These are phyloP conservation scores for Oryza nivara DNA, from an alignment of 176 grass and related monocot genomes.

Conservation along the genomic window DNA sequence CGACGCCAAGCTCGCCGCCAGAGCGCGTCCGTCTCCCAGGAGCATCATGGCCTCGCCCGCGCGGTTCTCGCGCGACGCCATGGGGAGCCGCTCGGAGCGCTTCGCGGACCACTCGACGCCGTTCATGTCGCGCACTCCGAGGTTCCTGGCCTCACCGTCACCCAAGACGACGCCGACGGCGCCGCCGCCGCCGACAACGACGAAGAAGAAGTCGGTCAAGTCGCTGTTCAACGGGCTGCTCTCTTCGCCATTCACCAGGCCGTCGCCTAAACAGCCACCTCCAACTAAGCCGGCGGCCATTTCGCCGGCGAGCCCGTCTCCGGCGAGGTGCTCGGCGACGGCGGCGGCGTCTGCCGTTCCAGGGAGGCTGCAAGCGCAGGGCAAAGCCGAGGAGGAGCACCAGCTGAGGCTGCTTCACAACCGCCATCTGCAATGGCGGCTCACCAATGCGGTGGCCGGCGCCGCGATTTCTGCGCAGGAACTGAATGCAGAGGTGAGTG, in stretches of 20 bases:
- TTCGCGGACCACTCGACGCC: conserved; percentile 18
- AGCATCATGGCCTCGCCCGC: conserved; percentile 7
- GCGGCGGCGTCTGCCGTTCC: background rate
- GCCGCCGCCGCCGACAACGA: background rate
- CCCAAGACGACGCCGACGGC: conserved; percentile 19
- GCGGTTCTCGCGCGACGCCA: conserved; percentile 33
- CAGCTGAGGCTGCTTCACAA: conserved; percentile 53
- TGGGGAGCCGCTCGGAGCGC: conserved; percentile 24
- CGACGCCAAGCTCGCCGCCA: background rate
- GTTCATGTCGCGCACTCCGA: conserved; percentile 3
- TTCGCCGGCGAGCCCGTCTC: conserved; percentile 33
- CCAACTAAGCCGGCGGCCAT: conserved; percentile 11
- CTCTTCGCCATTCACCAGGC: conserved; percentile 18
- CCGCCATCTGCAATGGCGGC: conserved; percentile 60
- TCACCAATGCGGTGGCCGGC: conserved; percentile 40
- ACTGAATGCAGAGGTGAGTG: conserved; percentile 50
- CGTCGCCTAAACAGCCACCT: background rate
- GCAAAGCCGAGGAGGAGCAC: conserved; percentile 63
- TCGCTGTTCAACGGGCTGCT: conserved; percentile 31
- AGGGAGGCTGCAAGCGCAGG: conserved; percentile 20
- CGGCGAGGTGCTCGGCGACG: conserved; percentile 25
- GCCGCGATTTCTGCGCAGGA: conserved; percentile 39
- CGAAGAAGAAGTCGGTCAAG: conserved; percentile 2
- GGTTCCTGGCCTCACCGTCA: conserved; percentile 17
- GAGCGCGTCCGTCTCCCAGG: conserved; percentile 17